Conservation (phyloP, 495 filamentous ascomycete genomes). For the Aspergillus campestris region DNA sequence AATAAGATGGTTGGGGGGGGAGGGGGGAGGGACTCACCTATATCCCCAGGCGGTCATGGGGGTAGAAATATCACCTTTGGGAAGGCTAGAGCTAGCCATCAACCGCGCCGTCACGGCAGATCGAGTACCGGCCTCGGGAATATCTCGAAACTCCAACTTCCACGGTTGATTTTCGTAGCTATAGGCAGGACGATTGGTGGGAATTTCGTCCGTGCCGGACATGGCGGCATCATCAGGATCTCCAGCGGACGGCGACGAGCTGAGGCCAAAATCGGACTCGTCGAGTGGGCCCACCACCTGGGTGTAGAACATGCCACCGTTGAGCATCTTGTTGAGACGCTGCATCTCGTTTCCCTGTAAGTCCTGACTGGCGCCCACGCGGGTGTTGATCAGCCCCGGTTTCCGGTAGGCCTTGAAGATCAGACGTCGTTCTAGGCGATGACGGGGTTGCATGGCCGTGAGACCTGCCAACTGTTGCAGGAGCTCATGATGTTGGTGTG, state of each 20-base stretch:
- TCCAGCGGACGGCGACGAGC: conserved; percentile 5
- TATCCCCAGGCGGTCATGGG: conserved; percentile 47
- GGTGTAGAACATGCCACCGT: conserved; percentile 43
- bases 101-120: conserved; percentile 41
- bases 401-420: conserved; percentile 56
- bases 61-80: conserved; percentile 33
- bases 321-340: conserved; percentile 39
- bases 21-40: conserved; percentile 23
- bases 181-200: conserved; percentile 13
- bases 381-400: conserved; percentile 26
- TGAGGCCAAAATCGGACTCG: conserved; percentile 25
- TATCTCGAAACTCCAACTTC: conserved; percentile 46
- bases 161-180: conserved; percentile 35
- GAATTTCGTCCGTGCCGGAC: conserved; percentile 19
- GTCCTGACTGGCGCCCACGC: conserved; percentile 38
- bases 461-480: conserved; percentile 60
- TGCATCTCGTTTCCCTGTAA: conserved; percentile 33
- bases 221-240: conserved; percentile 29
- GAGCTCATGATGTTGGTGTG: conserved; percentile 46
- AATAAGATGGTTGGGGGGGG: background rate
- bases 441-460: conserved; percentile 56
- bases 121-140: conserved; percentile 41
- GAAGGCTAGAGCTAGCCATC: conserved; percentile 36
- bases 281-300: conserved; percentile 38
- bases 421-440: conserved; percentile 51